These are phyloP conservation scores for Colletotrichum gloeosporioides DNA, from an alignment of 2,329 filamentous ascomycete species.

Conservation along the genomic window DNA sequence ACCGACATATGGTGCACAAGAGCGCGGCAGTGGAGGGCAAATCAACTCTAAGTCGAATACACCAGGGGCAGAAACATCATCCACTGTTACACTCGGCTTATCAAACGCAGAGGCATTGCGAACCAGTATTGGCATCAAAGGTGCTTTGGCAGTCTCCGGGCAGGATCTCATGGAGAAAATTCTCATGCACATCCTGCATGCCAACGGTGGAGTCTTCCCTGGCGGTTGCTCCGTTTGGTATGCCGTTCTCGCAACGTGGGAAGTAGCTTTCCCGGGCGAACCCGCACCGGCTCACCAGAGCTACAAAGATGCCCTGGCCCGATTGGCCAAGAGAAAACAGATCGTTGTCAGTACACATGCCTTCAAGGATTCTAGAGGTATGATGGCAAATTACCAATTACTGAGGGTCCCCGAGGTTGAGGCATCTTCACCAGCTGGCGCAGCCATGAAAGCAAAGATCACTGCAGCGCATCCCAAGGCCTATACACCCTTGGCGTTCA, in stretches of 20 bases:
- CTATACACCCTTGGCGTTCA: slow-evolving; percentile 46
- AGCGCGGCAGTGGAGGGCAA: background rate
- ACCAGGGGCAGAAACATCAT: background rate
- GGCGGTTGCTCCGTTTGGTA: slow-evolving; percentile 56
- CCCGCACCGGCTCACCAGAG: slow-evolving; percentile 45
- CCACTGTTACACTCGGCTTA: background rate
- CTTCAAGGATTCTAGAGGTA: slow-evolving; percentile 45
- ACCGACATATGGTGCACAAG: background rate
- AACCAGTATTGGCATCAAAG: background rate
- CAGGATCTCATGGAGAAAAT: background rate
- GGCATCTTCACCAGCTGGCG: slow-evolving; percentile 46
- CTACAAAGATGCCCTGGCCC: slow-evolving; percentile 42
- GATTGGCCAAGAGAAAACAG: slow-evolving; percentile 39
- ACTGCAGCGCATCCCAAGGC: slow-evolving; percentile 45
- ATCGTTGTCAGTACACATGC: slow-evolving; percentile 48
- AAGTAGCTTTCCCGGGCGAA: slow-evolving; percentile 42
- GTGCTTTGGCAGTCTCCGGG: background rate
- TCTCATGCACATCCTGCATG: slow-evolving; percentile 43
- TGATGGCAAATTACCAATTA: slow-evolving; percentile 49
- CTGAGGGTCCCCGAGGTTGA: slow-evolving; percentile 47
- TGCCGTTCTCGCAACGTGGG: slow-evolving; percentile 51
- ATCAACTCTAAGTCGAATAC: background rate
- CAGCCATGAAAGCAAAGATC: slow-evolving; percentile 50
- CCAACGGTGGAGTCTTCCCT: slow-evolving; percentile 53
- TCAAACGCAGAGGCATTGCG: background rate